These are phyloP conservation scores for Mercurialis annua DNA, from an alignment of 345 rosid genomes.

Conservation along the genomic window DNA sequence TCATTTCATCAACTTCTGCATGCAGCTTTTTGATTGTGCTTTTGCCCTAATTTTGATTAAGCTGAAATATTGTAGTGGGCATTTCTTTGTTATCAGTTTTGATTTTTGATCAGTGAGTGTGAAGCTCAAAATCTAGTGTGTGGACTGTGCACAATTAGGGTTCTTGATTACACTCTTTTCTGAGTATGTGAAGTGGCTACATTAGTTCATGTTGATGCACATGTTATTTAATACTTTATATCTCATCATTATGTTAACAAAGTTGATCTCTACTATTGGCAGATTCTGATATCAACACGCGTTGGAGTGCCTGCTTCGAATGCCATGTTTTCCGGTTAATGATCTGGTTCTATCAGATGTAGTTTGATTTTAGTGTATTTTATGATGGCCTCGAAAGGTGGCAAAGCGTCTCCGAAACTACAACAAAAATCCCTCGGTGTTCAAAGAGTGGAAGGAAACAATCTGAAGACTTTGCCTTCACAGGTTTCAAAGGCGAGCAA, in stretches of 20 bases:
- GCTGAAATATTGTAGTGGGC: neutral
- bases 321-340: slow-evolving; percentile 19
- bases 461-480: slow-evolving; percentile 31
- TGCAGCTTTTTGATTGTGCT: slow-evolving; percentile 17
- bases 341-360: slow-evolving; percentile 34
- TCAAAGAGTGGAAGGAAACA: slow-evolving; percentile 39
- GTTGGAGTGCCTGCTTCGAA: slow-evolving; percentile 18
- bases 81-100: neutral
- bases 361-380: slow-evolving; percentile 11
- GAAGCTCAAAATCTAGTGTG: neutral
- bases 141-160: neutral
- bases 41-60: slow-evolving; percentile 1
- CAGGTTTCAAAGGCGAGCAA: slow-evolving; percentile 38
- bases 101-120: slow-evolving; percentile 2
- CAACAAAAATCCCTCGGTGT: slow-evolving; percentile 32
- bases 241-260: slow-evolving; percentile 6
- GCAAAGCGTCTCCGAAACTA: slow-evolving; percentile 37
- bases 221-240: neutral
- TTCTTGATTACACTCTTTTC: neutral
- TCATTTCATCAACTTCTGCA: slow-evolving; percentile 13
- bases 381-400: slow-evolving; percentile 53
- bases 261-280: neutral
- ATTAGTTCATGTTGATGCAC: neutral
- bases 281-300: slow-evolving; percentile 10
- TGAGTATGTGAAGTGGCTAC: slow-evolving; percentile 10